Base-by-base conservation (phyloP, 139 green algal species). In the Coelastrella sp. region DNA sequence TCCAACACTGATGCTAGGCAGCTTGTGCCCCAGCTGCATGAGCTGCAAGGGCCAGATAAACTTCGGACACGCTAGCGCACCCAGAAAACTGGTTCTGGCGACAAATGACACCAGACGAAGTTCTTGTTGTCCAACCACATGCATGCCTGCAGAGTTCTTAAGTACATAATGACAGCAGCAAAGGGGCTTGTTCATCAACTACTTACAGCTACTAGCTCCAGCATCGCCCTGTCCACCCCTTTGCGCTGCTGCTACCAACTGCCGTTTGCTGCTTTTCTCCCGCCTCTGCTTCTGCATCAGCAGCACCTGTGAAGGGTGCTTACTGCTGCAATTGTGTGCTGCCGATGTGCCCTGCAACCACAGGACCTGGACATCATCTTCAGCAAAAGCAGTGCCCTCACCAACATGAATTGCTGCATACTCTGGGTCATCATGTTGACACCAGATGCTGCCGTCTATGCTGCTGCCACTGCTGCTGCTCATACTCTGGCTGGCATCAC, bases 161-260 rank as follows among this genome's bases (percentile, higher is more conserved):
- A n/a, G n/a, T n/a, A 57, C 48, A 57, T 57, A 2, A 57, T 57
- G 48, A 57, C 48, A 57, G 17, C 48, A n/a, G n/a, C n/a, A n/a
- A n/a, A n/a, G n/a, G n/a, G n/a, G n/a, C n/a, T n/a, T n/a, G n/a
- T n/a, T n/a, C n/a, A n/a, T n/a, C n/a, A n/a, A n/a, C n/a, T n/a
- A n/a, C n/a, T n/a, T 25, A 38, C 5, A 27, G 48, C 75, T 71
- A 30, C 32, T 37, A 7, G 32, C 48, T 15, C 48, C 48, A 23
- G 48, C 48, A 48, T 45, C 73, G 50, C 15, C 4, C 43, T 60
- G 41, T 19, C 67, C 35, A 30, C 23, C 34, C 19, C 25, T 41
- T 25, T 79, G 69, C 19, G 69, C 69, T 38, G 69, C 69, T 62
- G 69, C 69, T 30, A 79, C 69, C 19, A 79, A 35, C 69, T 79